phyloP scores from a whole-genome alignment of 257 asterid genomes.

The Nicotiana benthamiana region DNA sequence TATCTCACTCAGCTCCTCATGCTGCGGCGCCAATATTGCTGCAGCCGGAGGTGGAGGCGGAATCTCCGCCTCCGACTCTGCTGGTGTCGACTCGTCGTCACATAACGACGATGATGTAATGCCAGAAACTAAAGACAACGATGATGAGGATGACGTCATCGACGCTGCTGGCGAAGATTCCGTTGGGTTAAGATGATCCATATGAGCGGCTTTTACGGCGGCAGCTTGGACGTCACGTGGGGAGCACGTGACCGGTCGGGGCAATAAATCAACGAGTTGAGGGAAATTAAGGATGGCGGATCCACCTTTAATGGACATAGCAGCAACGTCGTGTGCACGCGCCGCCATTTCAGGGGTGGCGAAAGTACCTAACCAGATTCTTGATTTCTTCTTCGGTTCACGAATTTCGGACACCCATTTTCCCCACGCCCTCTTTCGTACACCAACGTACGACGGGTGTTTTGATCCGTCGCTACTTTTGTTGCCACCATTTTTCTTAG shows the following conservation, averaged over 20 bases:
- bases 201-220: slow-evolving; percentile 59
- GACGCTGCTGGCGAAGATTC: neutral
- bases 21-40: neutral
- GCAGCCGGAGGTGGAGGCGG: neutral
- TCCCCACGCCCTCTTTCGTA: slow-evolving; percentile 78
- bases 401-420: slow-evolving; percentile 89
- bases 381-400: slow-evolving; percentile 65
- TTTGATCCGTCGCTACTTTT: neutral
- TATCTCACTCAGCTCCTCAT: slow-evolving; percentile 12
- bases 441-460: slow-evolving; percentile 46
- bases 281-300: slow-evolving; percentile 80
- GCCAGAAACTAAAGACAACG: slow-evolving; percentile 12
- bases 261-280: slow-evolving; percentile 32
- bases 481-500: neutral
- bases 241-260: slow-evolving; percentile 59
- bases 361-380: slow-evolving; percentile 85
- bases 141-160: neutral
- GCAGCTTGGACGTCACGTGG: slow-evolving; percentile 82
- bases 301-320: slow-evolving; percentile 59
- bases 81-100: neutral
- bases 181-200: slow-evolving; percentile 31
- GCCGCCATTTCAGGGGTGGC: slow-evolving; percentile 79
- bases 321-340: slow-evolving; percentile 84
- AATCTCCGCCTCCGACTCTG: neutral
- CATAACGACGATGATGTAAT: slow-evolving; percentile 11